Conservation (phyloP, 2,329 filamentous ascomycete genomes). For the Neopestalotiopsis clavispora region DNA sequence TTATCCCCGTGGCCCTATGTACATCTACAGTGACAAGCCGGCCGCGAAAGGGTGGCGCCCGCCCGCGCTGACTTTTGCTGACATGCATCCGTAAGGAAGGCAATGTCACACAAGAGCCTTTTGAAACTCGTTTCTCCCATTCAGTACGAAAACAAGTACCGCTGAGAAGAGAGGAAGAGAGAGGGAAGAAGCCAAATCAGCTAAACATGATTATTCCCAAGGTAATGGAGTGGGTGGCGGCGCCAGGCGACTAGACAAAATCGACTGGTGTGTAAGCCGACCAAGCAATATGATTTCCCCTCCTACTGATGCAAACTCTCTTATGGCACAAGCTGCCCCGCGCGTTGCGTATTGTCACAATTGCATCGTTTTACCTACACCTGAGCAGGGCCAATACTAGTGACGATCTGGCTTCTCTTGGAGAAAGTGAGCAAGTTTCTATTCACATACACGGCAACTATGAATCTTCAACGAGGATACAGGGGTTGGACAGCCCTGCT, state of each 20-base stretch:
- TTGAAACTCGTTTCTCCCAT: background rate
- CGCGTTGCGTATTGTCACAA: background rate
- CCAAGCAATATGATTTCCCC: constrained; percentile 1
- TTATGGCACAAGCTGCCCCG: background rate
- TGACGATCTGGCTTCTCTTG: background rate
- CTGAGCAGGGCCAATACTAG: background rate
- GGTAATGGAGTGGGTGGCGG: background rate
- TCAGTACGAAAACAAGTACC: too few relatives aligned
- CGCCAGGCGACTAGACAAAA: background rate
- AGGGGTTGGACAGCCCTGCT: background rate
- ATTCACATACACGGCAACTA: background rate
- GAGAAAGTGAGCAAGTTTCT: background rate
- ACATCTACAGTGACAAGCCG: background rate
- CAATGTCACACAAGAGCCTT: background rate
- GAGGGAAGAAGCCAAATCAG: background rate
- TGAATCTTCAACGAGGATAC: background rate
- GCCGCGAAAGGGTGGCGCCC: background rate
- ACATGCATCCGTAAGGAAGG: background rate
- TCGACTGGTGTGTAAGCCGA: background rate
- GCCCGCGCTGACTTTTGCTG: background rate
- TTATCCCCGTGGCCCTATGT: background rate
- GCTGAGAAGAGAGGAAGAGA: too few relatives aligned
- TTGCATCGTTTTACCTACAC: background rate
- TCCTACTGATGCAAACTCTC: background rate
- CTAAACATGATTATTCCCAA: background rate